Base-by-base conservation (phyloP, 495 filamentous ascomycete genomes). In the Penicillium odoratum region DNA sequence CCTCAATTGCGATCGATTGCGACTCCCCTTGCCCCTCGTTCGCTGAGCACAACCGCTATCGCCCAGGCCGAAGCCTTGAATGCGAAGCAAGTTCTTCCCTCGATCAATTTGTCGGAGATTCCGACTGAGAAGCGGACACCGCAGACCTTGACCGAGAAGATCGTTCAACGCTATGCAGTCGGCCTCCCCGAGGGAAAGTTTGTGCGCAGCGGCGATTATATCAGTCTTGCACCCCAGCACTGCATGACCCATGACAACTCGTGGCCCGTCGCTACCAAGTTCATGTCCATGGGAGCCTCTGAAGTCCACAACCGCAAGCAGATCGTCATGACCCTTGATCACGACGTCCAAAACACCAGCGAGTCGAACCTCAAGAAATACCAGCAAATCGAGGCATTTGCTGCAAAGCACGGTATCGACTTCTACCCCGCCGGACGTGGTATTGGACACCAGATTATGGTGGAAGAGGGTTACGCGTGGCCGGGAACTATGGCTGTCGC, bases 181-280 rank as follows among this genome's bases (percentile, higher is more conserved):
- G 89, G 87, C 45, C 82, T 96, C 5, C 66, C 86, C 18, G 69
- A 83, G 15, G 90, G 83, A 43, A 95, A 96, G 72, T 74, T 77
- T 29, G 89, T 93, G 56, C 78, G 77, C 57, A 76, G 83, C 7
- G 91, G 92, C 56, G 92, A 95, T 79, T 96, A 93, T 79, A 85
- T 97, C 48, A 90, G 85, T 0, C 80, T 97, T 30, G 73, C 81
- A 16, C 90, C 91, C 5, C 80, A 89, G 56, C 78, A 80, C 26
- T 89, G 88, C 76, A 94, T 97, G 86, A 93, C 91, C 0, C 93
- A 98, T 73, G 94, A 98, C 71, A 97, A 98, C 74, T 86, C 86
- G 0, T 95, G 87, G 88, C 90, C 93, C 1, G 87, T 95, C 0
- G 87, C 88, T 0, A 66, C 81, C 46, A 97, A 98, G 73, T 95